Percentiles rank a stretch among this genome's conserved stretches.
phyloP scores from a whole-genome alignment of 352 stramenopile species.

The Lagenidium sp. region DNA sequence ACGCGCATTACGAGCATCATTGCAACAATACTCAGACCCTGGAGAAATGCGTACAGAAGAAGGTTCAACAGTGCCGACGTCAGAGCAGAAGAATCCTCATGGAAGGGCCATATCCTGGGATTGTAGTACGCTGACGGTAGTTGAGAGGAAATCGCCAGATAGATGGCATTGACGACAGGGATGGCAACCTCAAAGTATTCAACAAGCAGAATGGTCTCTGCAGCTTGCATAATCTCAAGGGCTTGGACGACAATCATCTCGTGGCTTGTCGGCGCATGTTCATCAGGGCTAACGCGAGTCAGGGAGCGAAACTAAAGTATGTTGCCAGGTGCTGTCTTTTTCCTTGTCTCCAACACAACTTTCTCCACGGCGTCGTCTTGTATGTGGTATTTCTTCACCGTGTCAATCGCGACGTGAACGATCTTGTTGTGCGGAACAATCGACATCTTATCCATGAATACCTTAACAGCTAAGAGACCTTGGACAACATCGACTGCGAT shows the following conservation, averaged over 20 bases:
- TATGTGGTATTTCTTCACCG: background rate
- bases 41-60: background rate
- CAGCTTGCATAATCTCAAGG: slow-evolving; percentile 1
- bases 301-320: no score
- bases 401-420: background rate
- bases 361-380: background rate
- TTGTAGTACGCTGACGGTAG: background rate
- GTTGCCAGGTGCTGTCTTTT: background rate
- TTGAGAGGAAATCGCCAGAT: background rate
- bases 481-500: slow-evolving; percentile 1
- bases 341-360: background rate
- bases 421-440: background rate
- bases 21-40: background rate
- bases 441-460: slow-evolving; percentile 3
- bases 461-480: background rate
- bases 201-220: slow-evolving; percentile 1
- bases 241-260: background rate
- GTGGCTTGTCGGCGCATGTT: no score
- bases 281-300: no score
- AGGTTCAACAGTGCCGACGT: background rate
- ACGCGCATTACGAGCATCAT: slow-evolving; percentile 3
- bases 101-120: slow-evolving; percentile 1
- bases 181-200: slow-evolving; percentile 4
- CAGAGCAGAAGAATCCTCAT: background rate
- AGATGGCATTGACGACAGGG: slow-evolving; percentile 1